Evolutionary conservation across 352 stramenopile genomes (phyloP), one percentile per base, ranked within the genome.

Genomic region (Globisporangium cylindrosporum): DNA sequence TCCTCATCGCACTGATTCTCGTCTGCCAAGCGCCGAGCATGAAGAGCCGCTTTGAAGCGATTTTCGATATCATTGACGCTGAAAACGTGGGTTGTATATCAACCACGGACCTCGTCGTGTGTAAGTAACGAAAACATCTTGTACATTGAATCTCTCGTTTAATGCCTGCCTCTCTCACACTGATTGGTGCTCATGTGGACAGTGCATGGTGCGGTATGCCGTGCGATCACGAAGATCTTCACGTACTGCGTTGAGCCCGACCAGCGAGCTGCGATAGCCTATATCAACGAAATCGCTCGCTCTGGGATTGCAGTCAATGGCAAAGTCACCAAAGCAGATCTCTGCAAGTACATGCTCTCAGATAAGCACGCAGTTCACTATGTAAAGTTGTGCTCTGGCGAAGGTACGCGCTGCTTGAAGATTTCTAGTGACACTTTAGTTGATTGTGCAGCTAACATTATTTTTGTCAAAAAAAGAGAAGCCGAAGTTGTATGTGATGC

Each of bases 161-260:
- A 49, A 49, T 49, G 41, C 41, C 6, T 49, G 41, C 41, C 41
- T 49, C 6, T n/a, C 43, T 57, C 25, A 43, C 54, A 57, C 36
- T n/a, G 4, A 60, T 62, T 59, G 41, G 15, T 66, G 20, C 57
- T 51, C 25, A 25, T 69, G 32, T 14, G 22, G 22, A 3, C n/a
- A 90, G 82, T 90, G 51, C 75, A 80, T 64, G 73, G 73, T 15
- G 73, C 82, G 0, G 75, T 84, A 38, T 73, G 69, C 1, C 67
- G 82, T 7, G 70, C 75, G 20, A 77, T 89, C 12, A 88, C 78
- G 77, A 91, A 91, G 67, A 51, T 91, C 22, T 89, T 91, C 18
- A 63, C 73, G 29, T 88, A 88, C 51, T 68, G 75, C 64, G 74
- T 86, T 0, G 77, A 86, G 32, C 71, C 75, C 3, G 68, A 88